Evolutionary conservation across 2,329 filamentous ascomycete species (phyloP).

Genomic region (Mollisiaceae sp.): DNA sequence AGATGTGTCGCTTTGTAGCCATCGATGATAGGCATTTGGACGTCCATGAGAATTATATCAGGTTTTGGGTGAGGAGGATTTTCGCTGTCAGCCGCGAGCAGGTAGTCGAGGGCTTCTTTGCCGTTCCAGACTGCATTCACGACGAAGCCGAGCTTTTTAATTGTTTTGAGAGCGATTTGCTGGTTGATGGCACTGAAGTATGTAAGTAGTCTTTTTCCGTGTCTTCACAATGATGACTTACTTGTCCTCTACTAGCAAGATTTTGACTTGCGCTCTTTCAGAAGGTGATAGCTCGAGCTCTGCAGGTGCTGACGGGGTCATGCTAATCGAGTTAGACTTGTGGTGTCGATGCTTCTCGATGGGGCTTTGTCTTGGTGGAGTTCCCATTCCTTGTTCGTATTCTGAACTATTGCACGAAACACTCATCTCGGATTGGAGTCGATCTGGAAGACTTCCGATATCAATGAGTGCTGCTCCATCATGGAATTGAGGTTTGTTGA

Average conservation of each 20-base stretch:
- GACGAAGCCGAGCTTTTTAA: conserved; percentile 73
- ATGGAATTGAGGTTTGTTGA: conserved; percentile 68
- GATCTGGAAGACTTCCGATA: conserved; percentile 68
- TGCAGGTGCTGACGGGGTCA: conserved; percentile 41
- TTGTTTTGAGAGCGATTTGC: conserved; percentile 77
- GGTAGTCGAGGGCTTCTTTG: conserved; percentile 77
- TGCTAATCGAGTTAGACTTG: conserved; percentile 30
- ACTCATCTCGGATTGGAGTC: conserved; percentile 66
- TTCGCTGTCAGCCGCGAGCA: conserved; percentile 56
- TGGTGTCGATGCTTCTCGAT: conserved; percentile 19
- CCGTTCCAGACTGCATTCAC: conserved; percentile 78
- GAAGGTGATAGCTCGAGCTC: conserved; percentile 56
- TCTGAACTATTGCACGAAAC: conserved; percentile 73
- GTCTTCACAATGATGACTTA: conserved; percentile 46
- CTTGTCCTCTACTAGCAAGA: conserved; percentile 86
- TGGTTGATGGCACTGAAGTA: conserved; percentile 65
- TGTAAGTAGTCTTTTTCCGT: neutral
- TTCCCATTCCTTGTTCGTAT: conserved; percentile 52
- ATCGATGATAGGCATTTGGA: conserved; percentile 78
- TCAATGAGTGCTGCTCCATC: conserved; percentile 59
- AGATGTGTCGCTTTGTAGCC: conserved; percentile 79
- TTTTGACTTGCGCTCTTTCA: conserved; percentile 67
- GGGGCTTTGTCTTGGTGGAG: conserved; percentile 47
- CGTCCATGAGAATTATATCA: conserved; percentile 80
- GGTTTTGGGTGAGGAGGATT: conserved; percentile 50